Conservation (phyloP, 495 filamentous ascomycete genomes). For the Cladorrhinum samala region DNA sequence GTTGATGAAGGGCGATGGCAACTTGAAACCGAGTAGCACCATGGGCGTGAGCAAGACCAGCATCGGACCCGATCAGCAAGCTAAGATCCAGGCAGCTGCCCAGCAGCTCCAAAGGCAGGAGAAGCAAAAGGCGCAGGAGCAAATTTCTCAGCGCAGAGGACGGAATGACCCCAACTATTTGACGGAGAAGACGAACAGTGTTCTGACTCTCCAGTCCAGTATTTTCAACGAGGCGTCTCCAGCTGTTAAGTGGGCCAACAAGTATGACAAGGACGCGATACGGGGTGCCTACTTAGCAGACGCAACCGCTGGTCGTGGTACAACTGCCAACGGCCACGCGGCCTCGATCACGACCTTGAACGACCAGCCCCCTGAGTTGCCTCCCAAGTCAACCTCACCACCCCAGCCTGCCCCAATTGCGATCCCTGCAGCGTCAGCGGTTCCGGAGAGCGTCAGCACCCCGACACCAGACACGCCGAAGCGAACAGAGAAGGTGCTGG, state of each 20-base stretch:
- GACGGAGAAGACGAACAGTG: constrained; percentile 78
- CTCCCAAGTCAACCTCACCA: constrained; percentile 28
- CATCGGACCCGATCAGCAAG: constrained; percentile 87
- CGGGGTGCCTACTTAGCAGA: constrained; percentile 75
- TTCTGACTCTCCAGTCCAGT: constrained; percentile 80
- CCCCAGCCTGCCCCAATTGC: constrained; percentile 9
- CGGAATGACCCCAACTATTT: constrained; percentile 47
- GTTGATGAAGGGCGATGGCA: constrained; percentile 28
- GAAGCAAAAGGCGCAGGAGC: constrained; percentile 49
- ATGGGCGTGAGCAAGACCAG: constrained; percentile 74
- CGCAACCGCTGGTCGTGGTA: constrained; percentile 59
- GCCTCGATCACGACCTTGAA: constrained; percentile 20
- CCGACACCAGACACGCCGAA: constrained; percentile 14
- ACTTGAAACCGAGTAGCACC: constrained; percentile 28
- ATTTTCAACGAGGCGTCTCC: constrained; percentile 84
- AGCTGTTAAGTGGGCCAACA: constrained; percentile 92
- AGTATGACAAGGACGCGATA: constrained; percentile 80
- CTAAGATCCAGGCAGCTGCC: constrained; percentile 84
- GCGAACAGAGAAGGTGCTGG: constrained; percentile 27
- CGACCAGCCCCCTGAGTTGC: constrained; percentile 28
- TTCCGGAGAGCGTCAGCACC: constrained; percentile 9
- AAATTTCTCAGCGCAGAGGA: constrained; percentile 39
- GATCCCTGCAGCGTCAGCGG: constrained; percentile 10
- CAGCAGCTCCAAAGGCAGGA: constrained; percentile 62
- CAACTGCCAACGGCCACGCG: neutral